Percentiles rank a stretch among this genome's conserved stretches.
These are phyloP conservation scores for Corylus americana DNA, from an alignment of 306 rosid species.

Conservation along the genomic window DNA sequence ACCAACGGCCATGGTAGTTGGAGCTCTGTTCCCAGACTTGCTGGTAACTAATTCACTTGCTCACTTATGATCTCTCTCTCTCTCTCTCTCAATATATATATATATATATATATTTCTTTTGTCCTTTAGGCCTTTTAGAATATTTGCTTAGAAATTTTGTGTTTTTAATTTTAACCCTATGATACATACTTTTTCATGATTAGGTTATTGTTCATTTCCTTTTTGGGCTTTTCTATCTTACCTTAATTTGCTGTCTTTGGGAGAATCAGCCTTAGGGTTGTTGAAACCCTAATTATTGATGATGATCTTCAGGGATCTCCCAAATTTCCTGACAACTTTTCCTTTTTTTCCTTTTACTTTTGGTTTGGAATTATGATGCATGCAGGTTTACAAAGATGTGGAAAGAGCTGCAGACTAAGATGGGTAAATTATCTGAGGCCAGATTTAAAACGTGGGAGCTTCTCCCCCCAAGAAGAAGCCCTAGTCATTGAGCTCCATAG, in stretches of 20 bases:
- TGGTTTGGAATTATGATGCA: not conserved
- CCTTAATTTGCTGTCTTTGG: too few species aligned
- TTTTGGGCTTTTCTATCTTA: not conserved
- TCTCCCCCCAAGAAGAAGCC: conserved; percentile 89
- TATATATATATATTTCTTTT: not conserved
- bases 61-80: too few species aligned
- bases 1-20: conserved; percentile 91
- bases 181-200: not conserved
- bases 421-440: conserved; percentile 98
- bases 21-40: conserved; percentile 94
- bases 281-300: too few species aligned
- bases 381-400: conserved; percentile 83
- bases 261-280: too few species aligned
- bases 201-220: too few species aligned
- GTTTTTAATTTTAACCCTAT: not conserved
- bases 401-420: conserved; percentile 93
- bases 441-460: conserved; percentile 91
- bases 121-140: not conserved
- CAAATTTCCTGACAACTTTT: too few species aligned
- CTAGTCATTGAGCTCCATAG: conserved; percentile 84
- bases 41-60: conserved; percentile 38
- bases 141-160: too few species aligned
- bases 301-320: too few species aligned
- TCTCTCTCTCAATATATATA: too few species aligned
- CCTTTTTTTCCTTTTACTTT: not conserved